These are phyloP conservation scores for Schoenoplectus triqueter DNA, from an alignment of 202 grass and related monocot species.

Conservation along the genomic window DNA sequence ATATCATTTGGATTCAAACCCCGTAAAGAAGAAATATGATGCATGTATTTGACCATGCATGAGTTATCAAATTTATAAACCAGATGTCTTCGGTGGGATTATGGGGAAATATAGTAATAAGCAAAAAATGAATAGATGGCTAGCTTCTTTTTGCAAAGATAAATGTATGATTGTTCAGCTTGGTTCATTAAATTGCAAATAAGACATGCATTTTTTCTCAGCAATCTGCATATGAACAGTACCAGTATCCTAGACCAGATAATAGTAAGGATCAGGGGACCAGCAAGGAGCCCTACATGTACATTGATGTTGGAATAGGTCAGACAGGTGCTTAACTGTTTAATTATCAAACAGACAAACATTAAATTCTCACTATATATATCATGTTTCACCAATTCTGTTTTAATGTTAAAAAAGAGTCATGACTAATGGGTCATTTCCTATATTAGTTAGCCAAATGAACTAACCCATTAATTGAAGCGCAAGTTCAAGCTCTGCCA, in stretches of 20 bases:
- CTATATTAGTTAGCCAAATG: no score
- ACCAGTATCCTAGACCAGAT: neutral
- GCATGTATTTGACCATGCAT: neutral
- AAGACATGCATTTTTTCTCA: neutral
- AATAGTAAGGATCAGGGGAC: neutral
- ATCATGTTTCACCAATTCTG: neutral
- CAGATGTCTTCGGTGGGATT: no score
- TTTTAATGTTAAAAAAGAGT: no score
- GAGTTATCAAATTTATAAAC: neutral
- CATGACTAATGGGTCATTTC: no score
- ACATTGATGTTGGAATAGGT: neutral
- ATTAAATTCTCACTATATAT: neutral
- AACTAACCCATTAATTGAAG: no score
- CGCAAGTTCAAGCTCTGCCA: no score
- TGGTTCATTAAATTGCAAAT: constrained; percentile 5
- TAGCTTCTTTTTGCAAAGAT: no score
- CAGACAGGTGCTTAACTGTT: neutral
- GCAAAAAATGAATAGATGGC: no score
- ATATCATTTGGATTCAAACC: neutral
- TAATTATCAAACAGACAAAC: neutral
- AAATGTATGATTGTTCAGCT: neutral
- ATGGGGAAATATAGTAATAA: no score
- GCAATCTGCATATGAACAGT: neutral
- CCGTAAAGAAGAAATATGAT: no score
- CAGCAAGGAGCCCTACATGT: neutral